These are phyloP conservation scores for Hypoxylon sp. DNA, from an alignment of 2,329 filamentous ascomycete species.

Conservation along the genomic window DNA sequence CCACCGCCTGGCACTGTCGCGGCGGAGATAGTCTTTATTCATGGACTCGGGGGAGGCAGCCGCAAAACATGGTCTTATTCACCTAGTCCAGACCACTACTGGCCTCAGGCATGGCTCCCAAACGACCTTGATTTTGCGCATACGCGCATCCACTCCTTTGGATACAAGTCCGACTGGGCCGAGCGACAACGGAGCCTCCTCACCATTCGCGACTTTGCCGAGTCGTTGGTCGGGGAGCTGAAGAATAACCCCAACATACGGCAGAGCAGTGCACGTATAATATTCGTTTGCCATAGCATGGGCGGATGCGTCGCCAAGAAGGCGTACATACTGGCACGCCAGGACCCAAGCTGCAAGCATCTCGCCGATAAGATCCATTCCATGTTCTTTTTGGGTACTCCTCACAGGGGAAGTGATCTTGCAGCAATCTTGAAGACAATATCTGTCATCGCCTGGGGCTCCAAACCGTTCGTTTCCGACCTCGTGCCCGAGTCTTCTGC, in stretches of 20 bases:
- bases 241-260: conserved; percentile 42
- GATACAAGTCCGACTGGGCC: conserved; percentile 31
- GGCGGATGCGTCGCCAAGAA: conserved; percentile 52
- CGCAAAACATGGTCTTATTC: conserved; percentile 31
- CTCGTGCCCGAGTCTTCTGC: conserved; percentile 47
- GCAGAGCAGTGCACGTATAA: conserved; percentile 45
- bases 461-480: conserved; percentile 51
- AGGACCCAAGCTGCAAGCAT: conserved; percentile 42
- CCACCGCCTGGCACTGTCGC: not conserved
- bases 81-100: conserved; percentile 12
- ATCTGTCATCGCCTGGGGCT: conserved; percentile 44
- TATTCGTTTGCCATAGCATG: conserved; percentile 57
- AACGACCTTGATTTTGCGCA: conserved; percentile 27
- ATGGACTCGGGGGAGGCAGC: conserved; percentile 29
- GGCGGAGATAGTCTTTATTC: conserved; percentile 19
- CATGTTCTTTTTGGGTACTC: conserved; percentile 52
- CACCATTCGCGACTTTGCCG: conserved; percentile 47
- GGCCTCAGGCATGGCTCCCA: conserved; percentile 32
- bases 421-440: conserved; percentile 49
- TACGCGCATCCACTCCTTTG: conserved; percentile 25
- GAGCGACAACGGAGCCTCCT: conserved; percentile 21
- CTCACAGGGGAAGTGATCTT: conserved; percentile 52
- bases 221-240: conserved; percentile 45
- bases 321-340: conserved; percentile 47
- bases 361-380: conserved; percentile 45